A percentile compares a stretch with the other conserved stretches of the same genome.
These are phyloP conservation scores for Ampelocalamus luodianensis DNA, from an alignment of 176 grass and related monocot species.

Conservation along the genomic window DNA sequence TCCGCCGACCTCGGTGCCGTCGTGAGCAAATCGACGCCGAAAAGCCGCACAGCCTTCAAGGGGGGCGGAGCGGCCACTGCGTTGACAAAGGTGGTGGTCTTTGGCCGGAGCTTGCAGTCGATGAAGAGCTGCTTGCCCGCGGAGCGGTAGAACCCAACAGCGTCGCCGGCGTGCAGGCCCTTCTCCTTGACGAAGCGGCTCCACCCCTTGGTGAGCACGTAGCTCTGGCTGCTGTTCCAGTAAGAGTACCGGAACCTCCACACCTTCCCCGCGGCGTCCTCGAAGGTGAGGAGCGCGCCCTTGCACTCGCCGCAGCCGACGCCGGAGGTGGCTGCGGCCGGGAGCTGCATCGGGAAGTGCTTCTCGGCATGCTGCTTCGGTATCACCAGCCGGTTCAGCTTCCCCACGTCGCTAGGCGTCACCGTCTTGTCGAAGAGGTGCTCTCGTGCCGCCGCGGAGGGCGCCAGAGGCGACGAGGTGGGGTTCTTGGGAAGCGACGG, in stretches of 20 bases:
- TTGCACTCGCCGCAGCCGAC: constrained; percentile 47
- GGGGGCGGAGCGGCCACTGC: neutral
- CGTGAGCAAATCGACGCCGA: constrained; percentile 74
- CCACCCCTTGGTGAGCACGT: constrained; percentile 97
- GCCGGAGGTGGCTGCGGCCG: neutral
- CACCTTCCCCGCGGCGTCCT: constrained; percentile 74
- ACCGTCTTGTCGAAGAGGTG: constrained; percentile 94
- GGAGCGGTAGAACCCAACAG: constrained; percentile 73
- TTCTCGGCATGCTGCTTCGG: constrained; percentile 99
- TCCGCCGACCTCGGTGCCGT: neutral
- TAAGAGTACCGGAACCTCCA: constrained; percentile 96
- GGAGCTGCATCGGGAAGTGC: constrained; percentile 67
- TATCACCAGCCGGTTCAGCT: constrained; percentile 92
- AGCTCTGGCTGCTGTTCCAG: constrained; percentile 99
- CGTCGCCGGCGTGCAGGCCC: constrained; percentile 69
- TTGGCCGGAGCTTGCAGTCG: constrained; percentile 64
- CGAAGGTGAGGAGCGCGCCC: constrained; percentile 86
- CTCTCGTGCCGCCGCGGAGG: constrained; percentile 41
- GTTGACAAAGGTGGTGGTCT: neutral
- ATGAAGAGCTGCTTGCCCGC: constrained; percentile 67
- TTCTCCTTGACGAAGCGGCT: constrained; percentile 97
- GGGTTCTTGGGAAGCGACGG: neutral
- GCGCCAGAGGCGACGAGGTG: neutral
- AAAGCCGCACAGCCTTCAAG: constrained; percentile 54
- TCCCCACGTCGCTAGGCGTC: constrained; percentile 94